Evolutionary conservation across 2,329 filamentous ascomycete genomes (phyloP), one percentile per base, ranked within the genome.

Genomic region (Zasmidium citrigriseum): DNA sequence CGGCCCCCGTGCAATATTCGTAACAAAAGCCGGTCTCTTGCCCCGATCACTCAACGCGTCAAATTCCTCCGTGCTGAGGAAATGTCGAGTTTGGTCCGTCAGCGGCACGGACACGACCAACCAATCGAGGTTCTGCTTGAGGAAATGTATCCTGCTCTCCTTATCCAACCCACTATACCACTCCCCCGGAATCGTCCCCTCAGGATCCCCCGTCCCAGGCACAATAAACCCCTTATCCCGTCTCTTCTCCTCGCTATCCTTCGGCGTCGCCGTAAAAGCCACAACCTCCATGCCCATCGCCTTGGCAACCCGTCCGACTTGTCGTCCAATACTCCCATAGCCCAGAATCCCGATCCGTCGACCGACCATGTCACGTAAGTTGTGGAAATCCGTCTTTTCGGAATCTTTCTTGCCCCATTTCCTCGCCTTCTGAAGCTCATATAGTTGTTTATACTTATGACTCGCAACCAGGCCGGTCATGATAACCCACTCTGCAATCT

Each of bases 261-360:
- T 86, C 0, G 88, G 83, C 23, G 84, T 84, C 0, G 89, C 86
- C 0, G 89, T 93, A 76, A 89, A 92, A 0, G 89, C 90, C 69
- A 91, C 80, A 0, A 93, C 83, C 24, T 85, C 80, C 82, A 90
- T 87, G 18, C 89, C 90, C 81, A 75, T 64, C 11, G 70, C 72
- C 29, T 69, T 68, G 12, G 69, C 72, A 16, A 74, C 68, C 14
- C 71, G 55, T 12, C 69, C 73, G 2, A 74, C 82, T 71, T 87
- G 84, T 59, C 85, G 74, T 14, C 85, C 85, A 61, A 87, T 87
- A 67, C 81, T 83, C 4, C 85, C 85, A 64, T 87, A 87, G 0
- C 85, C 85, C 11, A 86, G 67, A 14, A 89, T 82, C 0, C 85
- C 86, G 1, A 89, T 75, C 23, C 80, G 75, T 66, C 83, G 81